A percentile compares a stretch with the other conserved stretches of the same genome.
phyloP scores from a whole-genome alignment of 2,329 filamentous ascomycete genomes.

The Ceratocystis destructans region DNA sequence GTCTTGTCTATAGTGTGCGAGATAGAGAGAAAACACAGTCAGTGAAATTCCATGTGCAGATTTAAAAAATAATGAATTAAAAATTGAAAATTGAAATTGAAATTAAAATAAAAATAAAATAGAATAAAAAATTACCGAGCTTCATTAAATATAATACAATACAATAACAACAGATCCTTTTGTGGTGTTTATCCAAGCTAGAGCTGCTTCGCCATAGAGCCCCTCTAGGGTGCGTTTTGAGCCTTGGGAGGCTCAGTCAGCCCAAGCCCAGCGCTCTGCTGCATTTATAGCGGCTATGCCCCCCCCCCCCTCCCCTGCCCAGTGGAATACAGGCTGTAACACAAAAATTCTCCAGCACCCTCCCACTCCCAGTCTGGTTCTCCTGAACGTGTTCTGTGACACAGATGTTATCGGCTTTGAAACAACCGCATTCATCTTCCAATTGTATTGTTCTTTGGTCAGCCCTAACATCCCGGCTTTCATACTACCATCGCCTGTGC shows the following conservation, averaged over 20 bases:
- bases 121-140: background rate
- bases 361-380: background rate
- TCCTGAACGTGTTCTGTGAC: background rate
- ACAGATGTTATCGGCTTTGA: background rate
- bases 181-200: background rate
- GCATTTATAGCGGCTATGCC: too few relatives aligned
- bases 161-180: background rate
- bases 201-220: background rate
- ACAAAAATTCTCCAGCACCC: background rate
- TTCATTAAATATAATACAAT: background rate
- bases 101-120: background rate
- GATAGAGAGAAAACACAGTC: background rate
- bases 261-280: too few relatives aligned
- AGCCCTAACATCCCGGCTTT: background rate
- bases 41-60: constrained; percentile 2
- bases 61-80: too few relatives aligned
- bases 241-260: too few relatives aligned
- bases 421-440: background rate
- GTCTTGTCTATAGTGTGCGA: too few relatives aligned
- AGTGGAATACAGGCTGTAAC: too few relatives aligned
- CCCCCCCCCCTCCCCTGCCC: too few relatives aligned
- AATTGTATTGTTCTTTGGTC: background rate
- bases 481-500: background rate
- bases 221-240: too few relatives aligned
- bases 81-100: too few relatives aligned